Evolutionary conservation across 2,329 filamentous ascomycete species (phyloP), one percentile per base, ranked within the genome.

Genomic region (Phialemoniopsis sp.): DNA sequence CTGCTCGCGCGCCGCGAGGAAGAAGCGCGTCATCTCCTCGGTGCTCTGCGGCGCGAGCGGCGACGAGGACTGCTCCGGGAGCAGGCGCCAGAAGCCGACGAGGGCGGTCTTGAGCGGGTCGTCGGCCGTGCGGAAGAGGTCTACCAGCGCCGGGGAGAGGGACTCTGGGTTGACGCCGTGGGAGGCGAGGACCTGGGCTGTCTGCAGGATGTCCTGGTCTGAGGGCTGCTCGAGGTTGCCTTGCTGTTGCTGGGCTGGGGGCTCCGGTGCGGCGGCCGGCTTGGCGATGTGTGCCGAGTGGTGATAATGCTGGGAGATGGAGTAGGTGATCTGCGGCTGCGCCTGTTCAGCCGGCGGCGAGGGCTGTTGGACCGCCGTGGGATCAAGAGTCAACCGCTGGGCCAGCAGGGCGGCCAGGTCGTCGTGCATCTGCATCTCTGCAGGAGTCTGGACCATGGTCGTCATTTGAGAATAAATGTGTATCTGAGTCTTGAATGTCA

Each of bases 41-140:
- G 21, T 26, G 21, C 21, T 26, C 21, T 26, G 21, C 21, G 21
- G 21, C n/a, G n/a, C 19, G 13, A 14, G 13, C 31, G 13, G 30
- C 37, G 29, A 13, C 17, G 9, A 13, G 12, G 14, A 48, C 37
- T 68, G 64, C 55, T 84, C 76, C 16, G 87, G 87, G 42, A 80
- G 87, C 49, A 90, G 88, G 43, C 80, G 82, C 89, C 89, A 95
- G 13, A 95, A 78, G 58, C 95, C 85, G 30, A 95, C 71, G 13
- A 95, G 72, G 16, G 87, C 79, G 41, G 82, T 66, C 53, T 84
- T 80, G 60, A 95, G 87, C 32, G 82, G 72, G 17, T 76, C 67
- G 41, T 86, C 82, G 38, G 87, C 88, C 45, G 82, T 80, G 48
- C 78, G 78, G 70, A 95, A 94, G 31, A 95, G 78, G 43, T 85